Evolutionary conservation across 306 rosid species (phyloP), one percentile per base, ranked within the genome.

Genomic region (Lagenaria siceraria): DNA sequence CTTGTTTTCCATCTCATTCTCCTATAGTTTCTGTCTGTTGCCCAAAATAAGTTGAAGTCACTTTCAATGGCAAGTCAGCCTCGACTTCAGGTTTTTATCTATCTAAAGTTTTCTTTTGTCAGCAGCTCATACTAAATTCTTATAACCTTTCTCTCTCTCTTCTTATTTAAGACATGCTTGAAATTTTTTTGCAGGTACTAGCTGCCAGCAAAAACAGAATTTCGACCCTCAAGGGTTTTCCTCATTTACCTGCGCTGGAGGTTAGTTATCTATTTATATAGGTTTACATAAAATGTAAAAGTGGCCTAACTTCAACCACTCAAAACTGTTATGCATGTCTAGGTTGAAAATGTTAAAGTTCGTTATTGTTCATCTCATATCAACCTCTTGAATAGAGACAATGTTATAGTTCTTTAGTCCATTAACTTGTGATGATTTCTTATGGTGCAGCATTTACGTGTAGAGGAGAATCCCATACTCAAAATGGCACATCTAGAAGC

Each of bases 131-230:
- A 27, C 42, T 25, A 13, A 66, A 25, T 17, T 49, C 76, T 72
- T 18, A 27, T 21, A 2, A 27, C 10, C 76, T 71, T 22, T 8
- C 76, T 24, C 48, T 33, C 72, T 65, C 54, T 49, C 19, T 29
- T 35, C 48, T 22, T 8, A 54, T 33, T 15, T 21, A 56, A 56
- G 55, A 33, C 40, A 29, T 61, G 36, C 8, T 27, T 64, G 12
- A 46, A 78, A 77, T 64, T 74, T 72, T 81, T 83, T 19, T 89
- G 80, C 81, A 95, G 98, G 99, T 92, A 70, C 92, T 95, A 85
- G 99, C 99, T 81, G 99, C 99, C 43, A 95, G 99, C 91, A 95
- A 90, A 85, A 95, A 95, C 85, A 95, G 82, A 85, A 92, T 95
- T 83, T 88, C 89, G 52, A 90, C 98, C 10, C 90, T 95, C 0